Base-by-base conservation (phyloP, 352 stramenopile genomes). In the Aphanomyces astaci region DNA sequence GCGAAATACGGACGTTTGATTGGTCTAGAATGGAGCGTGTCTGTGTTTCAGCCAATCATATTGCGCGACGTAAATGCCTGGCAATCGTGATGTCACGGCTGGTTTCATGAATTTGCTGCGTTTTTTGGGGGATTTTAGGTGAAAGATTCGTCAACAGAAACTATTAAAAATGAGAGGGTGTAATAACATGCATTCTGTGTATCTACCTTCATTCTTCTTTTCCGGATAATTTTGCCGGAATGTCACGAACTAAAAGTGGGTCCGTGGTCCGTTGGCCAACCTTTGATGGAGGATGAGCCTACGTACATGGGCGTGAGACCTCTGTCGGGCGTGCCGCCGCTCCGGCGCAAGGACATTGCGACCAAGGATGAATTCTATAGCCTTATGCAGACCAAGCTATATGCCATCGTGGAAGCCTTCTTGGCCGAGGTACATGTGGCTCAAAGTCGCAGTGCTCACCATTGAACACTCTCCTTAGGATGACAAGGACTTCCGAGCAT, bases 231-330 rank as follows among this genome's bases (percentile, higher is more conserved):
- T n/a, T n/a, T n/a, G n/a, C n/a, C n/a, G n/a, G n/a, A n/a, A n/a
- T n/a, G n/a, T n/a, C n/a, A n/a, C n/a, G n/a, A n/a, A n/a, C n/a
- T n/a, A n/a, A n/a, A n/a, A n/a, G n/a, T n/a, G n/a, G n/a, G n/a
- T n/a, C n/a, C n/a, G n/a, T n/a, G n/a, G 36, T 15, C 22, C 51
- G 51, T 10, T 11, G 11, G 25, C 30, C 19, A 13, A 59, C 51
- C 51, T 59, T n/a, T 4, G 27, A 59, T 59, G 51, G 19, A 59
- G 27, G 51, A 59, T 59, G 51, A 59, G 51, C 51, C 17, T 1
- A 15, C 13, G 13, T 59, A 59, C 30, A 59, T 59, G 46, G 62
- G 62, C 62, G 19, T 68, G 28, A 40, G 62, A 3, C 62, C 62
- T 7, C 51, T 59, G 9, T 59, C 19, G 19, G 56, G 43, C 19